Evolutionary conservation across 225 moss, liverwort and hornwort genomes (phyloP), one percentile per base, ranked within the genome.

Genomic region (Polytrichum formosum): DNA sequence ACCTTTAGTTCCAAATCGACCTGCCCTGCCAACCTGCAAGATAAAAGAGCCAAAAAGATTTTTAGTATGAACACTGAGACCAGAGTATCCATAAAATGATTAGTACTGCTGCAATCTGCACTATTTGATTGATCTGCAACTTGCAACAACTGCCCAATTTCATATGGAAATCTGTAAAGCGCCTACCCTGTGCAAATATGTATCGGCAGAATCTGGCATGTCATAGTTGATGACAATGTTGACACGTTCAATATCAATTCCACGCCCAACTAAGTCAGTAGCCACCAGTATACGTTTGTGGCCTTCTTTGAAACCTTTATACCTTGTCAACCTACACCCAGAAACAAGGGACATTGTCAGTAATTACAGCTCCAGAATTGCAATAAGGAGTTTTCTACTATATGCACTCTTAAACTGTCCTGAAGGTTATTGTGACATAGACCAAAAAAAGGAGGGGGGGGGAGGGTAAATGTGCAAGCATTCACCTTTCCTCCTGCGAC

Each of bases 241-340:
- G 55, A 96, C 96, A 31, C 93, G 96, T 61, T 96, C 96, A 58
- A 96, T 96, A 63, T 96, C 96, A 59, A 96, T 96, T 55, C 96
- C 96, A 46, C 93, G 90, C 26, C 96, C 96, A 25, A 96, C 96
- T 8, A 96, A 75, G 72, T 96, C 93, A 18, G 96, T 93, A 20
- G 96, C 96, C 54, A 96, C 96, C 7, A 96, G 74, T 76, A 96
- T 96, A 2, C 93, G 90, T 73, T 93, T 96, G 70, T 96, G 96
- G 13, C 96, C 96, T 83, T 96, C 96, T 71, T 93, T 96, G 27
- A 96, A 96, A 19, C 96, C 96, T 72, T 96, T 96, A 87, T 96
- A 96, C 4, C 96, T 82, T 6, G 96, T 96, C 75, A 96, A 86
- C 76, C 96, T 96, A 82, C 1, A 0, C 61, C 3, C 1, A 0